Evolutionary conservation across 169 alveolate species (phyloP), one percentile per base, ranked within the genome.

Genomic region (Babesia sp.): DNA sequence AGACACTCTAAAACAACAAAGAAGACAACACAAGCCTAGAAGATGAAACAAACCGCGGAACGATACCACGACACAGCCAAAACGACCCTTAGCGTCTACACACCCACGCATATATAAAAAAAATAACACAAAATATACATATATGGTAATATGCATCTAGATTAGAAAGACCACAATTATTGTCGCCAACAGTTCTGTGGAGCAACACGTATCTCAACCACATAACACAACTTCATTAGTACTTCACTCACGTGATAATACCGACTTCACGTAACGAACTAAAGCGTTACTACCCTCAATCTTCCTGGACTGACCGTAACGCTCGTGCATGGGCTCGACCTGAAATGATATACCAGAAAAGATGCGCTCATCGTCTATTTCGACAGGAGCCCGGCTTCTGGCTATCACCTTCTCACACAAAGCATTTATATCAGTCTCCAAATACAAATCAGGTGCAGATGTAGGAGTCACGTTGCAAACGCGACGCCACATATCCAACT

Each of bases 261-360:
- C 22, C 51, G 74, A 45, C 48, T 64, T 64, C 24, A 64, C 46
- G 51, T 64, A 64, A n/a, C 73, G 82, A 55, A 79, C 83, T 6
- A 79, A 61, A 9, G 87, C 50, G 28, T 51, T 61, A 16, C 55
- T 70, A 33, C 56, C 58, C 42, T 79, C 81, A 20, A 79, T 60
- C 33, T 79, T 79, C 28, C 77, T 45, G 28, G 87, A 50, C 44
- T 70, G 83, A 8, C 64, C 63, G 54, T 64, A 70, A 26, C 58
- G 29, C 22, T 72, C 87, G 26, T 60, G n/a, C 48, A 79, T 31
- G 39, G 87, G 83, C 66, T 79, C 87, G 37, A 79, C 87, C 34
- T 79, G 81, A 58, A 64, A 79, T 36, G 73, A 48, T 4, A 79
- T 55, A 22, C 55, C 55, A 16, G 57, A 12, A 48, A 54, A 68